Evolutionary conservation across 768 basidiomycete species (phyloP).

Genomic region (Cubamyces lactineus): DNA sequence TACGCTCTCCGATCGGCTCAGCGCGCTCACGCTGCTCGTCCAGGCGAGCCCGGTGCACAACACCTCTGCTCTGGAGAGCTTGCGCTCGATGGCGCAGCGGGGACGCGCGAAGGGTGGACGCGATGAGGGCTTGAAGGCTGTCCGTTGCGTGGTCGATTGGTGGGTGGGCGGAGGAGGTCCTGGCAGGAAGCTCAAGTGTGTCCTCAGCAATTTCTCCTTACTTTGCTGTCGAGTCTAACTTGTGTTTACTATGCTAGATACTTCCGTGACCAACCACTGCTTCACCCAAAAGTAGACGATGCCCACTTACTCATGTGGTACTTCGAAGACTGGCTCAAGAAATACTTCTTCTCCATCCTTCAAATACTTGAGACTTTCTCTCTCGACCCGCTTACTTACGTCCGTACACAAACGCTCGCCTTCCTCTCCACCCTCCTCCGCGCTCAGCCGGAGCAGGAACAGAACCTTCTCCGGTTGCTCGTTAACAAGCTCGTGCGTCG

Average conservation of each 20-base stretch:
- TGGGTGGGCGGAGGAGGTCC: conserved; percentile 96
- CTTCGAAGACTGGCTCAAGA: conserved; percentile 98
- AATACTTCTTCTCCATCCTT: conserved; percentile 90
- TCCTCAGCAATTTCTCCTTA: conserved; percentile 16
- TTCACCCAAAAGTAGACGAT: conserved; percentile 66
- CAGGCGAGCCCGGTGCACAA: conserved; percentile 90
- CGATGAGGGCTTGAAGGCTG: conserved; percentile 90
- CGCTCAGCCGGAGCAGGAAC: conserved; percentile 95
- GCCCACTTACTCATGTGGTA: conserved; percentile 79
- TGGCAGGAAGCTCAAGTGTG: conserved; percentile 81
- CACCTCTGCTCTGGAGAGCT: conserved; percentile 71
- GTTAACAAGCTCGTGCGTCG: conserved; percentile 87
- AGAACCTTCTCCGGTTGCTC: conserved; percentile 88
- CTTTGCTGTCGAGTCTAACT: too few relatives aligned
- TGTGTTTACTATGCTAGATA: conserved; percentile 53
- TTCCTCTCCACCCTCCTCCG: conserved; percentile 80
- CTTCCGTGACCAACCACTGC: conserved; percentile 85
- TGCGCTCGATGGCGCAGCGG: conserved; percentile 76
- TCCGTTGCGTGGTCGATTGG: conserved; percentile 95
- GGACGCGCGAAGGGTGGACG: conserved; percentile 85
- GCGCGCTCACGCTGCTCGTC: conserved; percentile 87
- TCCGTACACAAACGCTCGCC: conserved; percentile 81
- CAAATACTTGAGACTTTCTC: conserved; percentile 90
- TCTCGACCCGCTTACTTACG: conserved; percentile 84
- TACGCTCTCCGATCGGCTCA: conserved; percentile 89